phyloP scores from a whole-genome alignment of 75 land plant species.

The Sequoia sempervirens region DNA sequence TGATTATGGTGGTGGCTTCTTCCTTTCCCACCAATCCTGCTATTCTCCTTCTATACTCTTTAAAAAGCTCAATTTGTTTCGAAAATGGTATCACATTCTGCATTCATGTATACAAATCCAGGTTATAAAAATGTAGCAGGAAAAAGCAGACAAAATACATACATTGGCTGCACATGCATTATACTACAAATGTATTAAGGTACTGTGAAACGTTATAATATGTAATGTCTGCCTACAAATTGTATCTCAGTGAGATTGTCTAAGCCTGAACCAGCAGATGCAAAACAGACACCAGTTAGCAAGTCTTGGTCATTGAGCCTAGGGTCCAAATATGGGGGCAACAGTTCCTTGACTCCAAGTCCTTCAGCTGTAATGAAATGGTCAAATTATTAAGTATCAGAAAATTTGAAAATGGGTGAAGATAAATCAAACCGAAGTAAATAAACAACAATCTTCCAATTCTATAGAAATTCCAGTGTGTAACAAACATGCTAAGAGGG shows the following conservation, averaged over 20 bases:
- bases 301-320: background rate
- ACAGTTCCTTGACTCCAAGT: background rate
- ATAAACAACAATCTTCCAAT: too few species aligned
- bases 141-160: background rate
- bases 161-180: too few species aligned
- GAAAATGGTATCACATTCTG: conserved; percentile 20
- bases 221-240: background rate
- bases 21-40: conserved; percentile 13
- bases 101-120: background rate
- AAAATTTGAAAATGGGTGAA: too few species aligned
- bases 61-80: conserved; percentile 19
- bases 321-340: background rate
- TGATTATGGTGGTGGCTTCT: conserved; percentile 5
- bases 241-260: background rate
- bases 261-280: background rate
- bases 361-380: background rate
- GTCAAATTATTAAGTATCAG: too few species aligned
- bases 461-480: too few species aligned
- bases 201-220: too few species aligned
- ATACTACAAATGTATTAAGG: too few species aligned
- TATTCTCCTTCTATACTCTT: conserved; percentile 13
- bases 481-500: too few species aligned
- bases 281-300: background rate
- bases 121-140: too few species aligned
- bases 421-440: too few species aligned